These are phyloP conservation scores for Escovopsis weberi DNA, from an alignment of 2,329 filamentous ascomycete species.

Conservation along the genomic window DNA sequence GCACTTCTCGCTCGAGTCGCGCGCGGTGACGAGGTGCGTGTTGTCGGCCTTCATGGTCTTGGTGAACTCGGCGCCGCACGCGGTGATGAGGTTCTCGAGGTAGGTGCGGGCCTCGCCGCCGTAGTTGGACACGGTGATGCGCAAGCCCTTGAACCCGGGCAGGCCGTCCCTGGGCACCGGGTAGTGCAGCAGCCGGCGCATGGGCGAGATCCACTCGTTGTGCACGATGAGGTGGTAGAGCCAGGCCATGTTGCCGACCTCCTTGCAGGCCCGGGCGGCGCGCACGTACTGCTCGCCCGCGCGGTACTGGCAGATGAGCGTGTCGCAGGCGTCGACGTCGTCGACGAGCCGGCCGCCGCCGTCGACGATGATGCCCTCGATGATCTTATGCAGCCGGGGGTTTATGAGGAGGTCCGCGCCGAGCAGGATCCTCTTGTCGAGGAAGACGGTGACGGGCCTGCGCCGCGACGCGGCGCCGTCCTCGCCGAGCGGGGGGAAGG, in stretches of 20 bases:
- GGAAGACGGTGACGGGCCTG: slow-evolving; percentile 57
- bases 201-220: slow-evolving; percentile 77
- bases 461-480: slow-evolving; percentile 14
- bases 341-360: slow-evolving; percentile 58
- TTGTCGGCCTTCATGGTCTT: slow-evolving; percentile 93
- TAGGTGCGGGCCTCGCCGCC: slow-evolving; percentile 88
- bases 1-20: slow-evolving; percentile 83
- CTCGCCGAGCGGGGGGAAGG: slow-evolving; percentile 12
- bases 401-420: slow-evolving; percentile 60
- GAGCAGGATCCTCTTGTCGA: slow-evolving; percentile 63
- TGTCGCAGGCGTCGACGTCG: slow-evolving; percentile 56
- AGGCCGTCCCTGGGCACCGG: slow-evolving; percentile 66
- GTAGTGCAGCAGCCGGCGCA: slow-evolving; percentile 76
- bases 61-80: slow-evolving; percentile 76
- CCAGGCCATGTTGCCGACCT: slow-evolving; percentile 89
- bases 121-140: slow-evolving; percentile 91
- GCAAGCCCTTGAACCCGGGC: slow-evolving; percentile 59
- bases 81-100: slow-evolving; percentile 77
- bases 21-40: slow-evolving; percentile 86
- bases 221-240: slow-evolving; percentile 82
- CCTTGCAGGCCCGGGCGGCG: slow-evolving; percentile 63
- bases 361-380: slow-evolving; percentile 54
- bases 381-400: slow-evolving; percentile 47
- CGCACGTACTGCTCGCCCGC: slow-evolving; percentile 64
- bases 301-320: slow-evolving; percentile 77